Base-by-base conservation (phyloP, 495 filamentous ascomycete genomes). In the Podospora pseudocomata region DNA sequence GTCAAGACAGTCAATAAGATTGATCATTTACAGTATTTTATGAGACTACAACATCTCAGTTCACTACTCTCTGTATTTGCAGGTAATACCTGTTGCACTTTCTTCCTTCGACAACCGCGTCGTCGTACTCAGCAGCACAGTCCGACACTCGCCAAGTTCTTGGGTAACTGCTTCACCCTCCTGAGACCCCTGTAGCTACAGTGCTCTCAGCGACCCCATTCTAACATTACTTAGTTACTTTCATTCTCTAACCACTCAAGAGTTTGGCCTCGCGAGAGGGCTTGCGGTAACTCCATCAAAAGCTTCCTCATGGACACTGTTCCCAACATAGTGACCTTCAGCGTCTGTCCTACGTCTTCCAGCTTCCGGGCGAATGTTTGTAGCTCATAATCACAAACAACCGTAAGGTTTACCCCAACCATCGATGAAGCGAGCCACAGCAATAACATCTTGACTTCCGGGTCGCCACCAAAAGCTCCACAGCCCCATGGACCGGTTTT, bases 401-500 rank as follows among this genome's bases (percentile, higher is more conserved):
- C 62, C 18, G 62, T 65, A 2, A 76, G 63, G 5, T 61, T 64
- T 1, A 70, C 67, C 0, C 57, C 65, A 3, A 71, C 71, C 3
- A 70, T 59, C 2, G 71, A 75, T 16, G 76, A 74, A 23, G 74
- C 73, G 26, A 64, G 65, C 73, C 76, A 78, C 30, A 73, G 39
- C 18, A 76, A n/a, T 2, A 72, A 20, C 44, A 69, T 66, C 63
- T 76, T 76, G 44, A 74, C 65, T n/a, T 61, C 72, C 2, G 74
- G 74, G 44, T 76, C 71, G 2, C 71, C 76, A 16, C 73, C 63
- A 58, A 75, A 76, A 2, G 72, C 67, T 39, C 75, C 70, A 62
- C 75, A 77, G 2, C 75, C 74, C 75, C 74, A 75, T 4, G 72
- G 63, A 3, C 72, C 65, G 19, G 68, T 76, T 16, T 69, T 62